Base-by-base conservation (phyloP, 768 basidiomycete species). In the Phanerodontia chrysosporium region DNA sequence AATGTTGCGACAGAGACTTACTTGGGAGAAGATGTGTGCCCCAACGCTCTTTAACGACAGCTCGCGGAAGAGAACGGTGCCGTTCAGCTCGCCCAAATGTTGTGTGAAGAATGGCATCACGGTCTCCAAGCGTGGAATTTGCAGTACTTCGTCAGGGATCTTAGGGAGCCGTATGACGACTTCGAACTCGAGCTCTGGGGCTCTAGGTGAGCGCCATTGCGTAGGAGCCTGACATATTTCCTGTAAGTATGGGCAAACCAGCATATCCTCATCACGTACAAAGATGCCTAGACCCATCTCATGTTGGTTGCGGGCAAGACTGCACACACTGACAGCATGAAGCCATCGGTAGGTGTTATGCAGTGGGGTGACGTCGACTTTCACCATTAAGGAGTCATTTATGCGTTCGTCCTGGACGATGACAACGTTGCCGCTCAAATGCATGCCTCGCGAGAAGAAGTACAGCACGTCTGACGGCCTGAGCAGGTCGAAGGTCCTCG, bases 181-280 rank as follows among this genome's bases (percentile, higher is more conserved):
- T 16, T 49, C 55, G 45, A 62, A 59, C 13, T 59, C 55, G 9
- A 59, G 36, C 16, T n/a, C 39, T 14, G 49, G 53, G 18, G 24
- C 29, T 10, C 14, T 22, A 44, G 13, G 5, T 32, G 21, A 65
- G 1, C 30, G n/a, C 61, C 64, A 64, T 29, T 14, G 56, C 12
- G 8, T 39, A 1, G 73, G 73, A 0, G 77, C 77, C 78, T 79
- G n/a, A 51, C 1, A 51, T 21, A 22, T 22, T 18, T 46, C n/a
- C n/a, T n/a, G n/a, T n/a, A n/a, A n/a, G n/a, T n/a, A n/a, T n/a
- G n/a, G n/a, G n/a, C n/a, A n/a, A n/a, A n/a, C n/a, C n/a, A n/a
- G n/a, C n/a, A n/a, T n/a, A n/a, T n/a, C n/a, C n/a, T n/a, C n/a
- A n/a, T 13, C 1, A 64, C 68, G 29, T 39, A 71, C 71, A 57